Percentiles rank a stretch among this genome's conserved stretches.
These are phyloP conservation scores for Verticillium longisporum DNA, from an alignment of 2,329 filamentous ascomycete species.

Conservation along the genomic window DNA sequence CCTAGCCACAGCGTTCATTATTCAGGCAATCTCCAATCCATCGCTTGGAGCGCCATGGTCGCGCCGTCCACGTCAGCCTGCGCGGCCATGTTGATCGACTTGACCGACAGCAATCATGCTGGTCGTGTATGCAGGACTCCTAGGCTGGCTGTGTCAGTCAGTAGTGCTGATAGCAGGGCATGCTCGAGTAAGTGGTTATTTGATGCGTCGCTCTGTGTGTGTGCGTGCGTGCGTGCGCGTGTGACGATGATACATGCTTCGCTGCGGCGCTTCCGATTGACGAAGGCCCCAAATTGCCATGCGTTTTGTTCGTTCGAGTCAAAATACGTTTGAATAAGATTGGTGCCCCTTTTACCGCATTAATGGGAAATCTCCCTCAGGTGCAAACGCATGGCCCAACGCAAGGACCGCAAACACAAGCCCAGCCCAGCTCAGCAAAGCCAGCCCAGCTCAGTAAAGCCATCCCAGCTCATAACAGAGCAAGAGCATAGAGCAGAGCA, in stretches of 20 bases:
- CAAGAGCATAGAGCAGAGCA: neutral
- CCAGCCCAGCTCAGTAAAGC: no score
- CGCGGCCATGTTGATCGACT: neutral
- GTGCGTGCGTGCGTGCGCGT: neutral
- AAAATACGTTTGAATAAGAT: no score
- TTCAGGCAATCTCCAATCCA: neutral
- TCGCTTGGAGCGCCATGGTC: neutral
- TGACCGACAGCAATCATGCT: neutral
- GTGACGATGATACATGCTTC: neutral
- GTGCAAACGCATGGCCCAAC: neutral
- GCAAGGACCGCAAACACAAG: no score
- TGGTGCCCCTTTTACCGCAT: neutral
- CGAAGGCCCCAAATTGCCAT: neutral
- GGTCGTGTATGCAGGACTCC: no score
- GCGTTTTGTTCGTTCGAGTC: no score
- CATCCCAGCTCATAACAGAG: neutral
- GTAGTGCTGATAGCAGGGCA: neutral
- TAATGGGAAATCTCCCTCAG: neutral
- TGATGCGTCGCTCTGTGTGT: neutral
- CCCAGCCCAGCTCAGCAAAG: no score
- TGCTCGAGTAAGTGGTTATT: neutral
- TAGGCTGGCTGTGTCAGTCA: neutral
- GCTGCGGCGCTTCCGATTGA: neutral
- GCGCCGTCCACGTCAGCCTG: neutral
- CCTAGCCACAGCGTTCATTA: no score